phyloP scores from a whole-genome alignment of 1,139 yeast species.

The Hemisphaericaspora xylanilytica region DNA sequence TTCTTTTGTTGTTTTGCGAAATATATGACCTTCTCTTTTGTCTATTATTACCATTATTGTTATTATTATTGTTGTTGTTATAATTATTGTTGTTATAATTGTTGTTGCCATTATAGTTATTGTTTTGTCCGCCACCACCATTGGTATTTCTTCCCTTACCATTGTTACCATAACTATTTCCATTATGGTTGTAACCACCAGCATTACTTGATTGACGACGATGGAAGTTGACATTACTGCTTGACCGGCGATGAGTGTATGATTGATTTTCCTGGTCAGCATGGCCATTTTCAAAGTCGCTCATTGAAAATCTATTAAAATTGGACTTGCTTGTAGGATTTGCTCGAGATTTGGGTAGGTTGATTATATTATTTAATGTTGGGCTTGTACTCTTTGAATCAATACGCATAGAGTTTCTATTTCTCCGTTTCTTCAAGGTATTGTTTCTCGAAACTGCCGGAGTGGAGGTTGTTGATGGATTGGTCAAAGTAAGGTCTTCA shows the following conservation, averaged over 20 bases:
- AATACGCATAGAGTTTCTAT: slow-evolving; percentile 16
- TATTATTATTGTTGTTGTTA: slow-evolving; percentile 1
- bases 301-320: slow-evolving; percentile 11
- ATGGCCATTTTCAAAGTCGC: slow-evolving; percentile 6
- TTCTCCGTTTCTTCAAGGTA: slow-evolving; percentile 2
- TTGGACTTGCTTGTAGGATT: slow-evolving; percentile 16
- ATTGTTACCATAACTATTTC: slow-evolving; percentile 7
- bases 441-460: slow-evolving; percentile 2
- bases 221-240: slow-evolving; percentile 1
- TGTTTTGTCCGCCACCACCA: slow-evolving; percentile 4
- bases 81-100: slow-evolving; percentile 3
- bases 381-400: slow-evolving; percentile 24
- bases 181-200: not conserved
- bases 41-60: slow-evolving; percentile 3
- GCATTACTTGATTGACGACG: slow-evolving; percentile 10
- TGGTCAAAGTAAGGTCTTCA: slow-evolving; percentile 29
- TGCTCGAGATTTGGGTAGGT: slow-evolving; percentile 10
- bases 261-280: slow-evolving; percentile 4
- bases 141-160: slow-evolving; percentile 4
- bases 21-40: slow-evolving; percentile 5
- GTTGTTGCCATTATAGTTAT: slow-evolving; percentile 4
- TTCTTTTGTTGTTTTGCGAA: slow-evolving; percentile 11
- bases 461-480: slow-evolving; percentile 1
- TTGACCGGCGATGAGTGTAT: slow-evolving; percentile 8
- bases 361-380: slow-evolving; percentile 15